A percentile compares a stretch with the other conserved stretches of the same genome.
Evolutionary conservation across 2,329 filamentous ascomycete genomes (phyloP).

Genomic region (Arthrobotrys conoides): DNA sequence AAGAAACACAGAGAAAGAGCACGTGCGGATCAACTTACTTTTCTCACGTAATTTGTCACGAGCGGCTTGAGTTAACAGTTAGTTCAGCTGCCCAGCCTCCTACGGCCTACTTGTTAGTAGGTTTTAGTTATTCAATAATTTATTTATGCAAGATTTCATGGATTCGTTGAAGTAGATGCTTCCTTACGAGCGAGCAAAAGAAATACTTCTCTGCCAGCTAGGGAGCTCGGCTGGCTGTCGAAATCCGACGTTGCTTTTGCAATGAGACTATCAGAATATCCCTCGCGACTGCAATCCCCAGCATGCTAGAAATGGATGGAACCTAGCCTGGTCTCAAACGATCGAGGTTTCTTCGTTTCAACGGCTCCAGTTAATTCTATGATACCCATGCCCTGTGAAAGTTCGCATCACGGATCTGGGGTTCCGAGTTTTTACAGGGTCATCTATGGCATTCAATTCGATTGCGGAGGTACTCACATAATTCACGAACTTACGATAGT

Average conservation of each 20-base stretch:
- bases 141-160: no score
- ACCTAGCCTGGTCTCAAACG: conserved; percentile 11
- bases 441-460: not conserved
- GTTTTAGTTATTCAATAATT: not conserved
- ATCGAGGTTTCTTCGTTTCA: conserved; percentile 25
- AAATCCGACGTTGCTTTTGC: conserved; percentile 3
- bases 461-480: not conserved
- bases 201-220: not conserved
- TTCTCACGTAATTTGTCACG: conserved; percentile 9
- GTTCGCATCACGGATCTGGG: conserved; percentile 11
- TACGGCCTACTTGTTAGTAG: conserved; percentile 10
- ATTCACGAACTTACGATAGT: not conserved
- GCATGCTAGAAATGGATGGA: not conserved
- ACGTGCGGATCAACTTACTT: not conserved
- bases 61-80: conserved; percentile 3
- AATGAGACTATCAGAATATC: conserved; percentile 4
- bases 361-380: conserved; percentile 23
- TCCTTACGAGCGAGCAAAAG: conserved; percentile 28
- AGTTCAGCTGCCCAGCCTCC: not conserved
- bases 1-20: not conserved
- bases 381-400: conserved; percentile 5
- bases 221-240: conserved; percentile 2
- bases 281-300: conserved; percentile 7
- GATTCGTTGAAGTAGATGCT: not conserved
- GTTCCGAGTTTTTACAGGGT: conserved; percentile 8